These are phyloP conservation scores for Pleurozium schreberi DNA, from an alignment of 225 moss, liverwort and hornwort genomes.

Conservation along the genomic window DNA sequence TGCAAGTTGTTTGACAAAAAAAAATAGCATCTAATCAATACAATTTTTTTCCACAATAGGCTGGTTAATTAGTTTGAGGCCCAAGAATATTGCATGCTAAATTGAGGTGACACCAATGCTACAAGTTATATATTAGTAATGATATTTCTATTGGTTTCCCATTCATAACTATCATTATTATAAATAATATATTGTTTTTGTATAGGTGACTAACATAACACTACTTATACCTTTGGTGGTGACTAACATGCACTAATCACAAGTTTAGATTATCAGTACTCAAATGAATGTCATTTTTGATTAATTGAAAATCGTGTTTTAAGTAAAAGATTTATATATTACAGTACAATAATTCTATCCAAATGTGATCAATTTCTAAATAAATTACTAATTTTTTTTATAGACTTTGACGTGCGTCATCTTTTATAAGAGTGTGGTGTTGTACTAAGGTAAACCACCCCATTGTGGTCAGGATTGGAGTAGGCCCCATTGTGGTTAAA, in stretches of 20 bases:
- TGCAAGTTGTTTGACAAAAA: neutral
- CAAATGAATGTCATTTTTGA: neutral
- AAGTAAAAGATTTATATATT: neutral
- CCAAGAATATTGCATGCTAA: neutral
- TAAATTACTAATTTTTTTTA: neutral
- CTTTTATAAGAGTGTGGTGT: neutral
- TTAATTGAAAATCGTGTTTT: neutral
- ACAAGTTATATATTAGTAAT: no score
- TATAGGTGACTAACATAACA: fast-evolving
- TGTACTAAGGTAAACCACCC: no score
- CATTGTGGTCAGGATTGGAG: no score
- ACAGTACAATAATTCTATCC: neutral
- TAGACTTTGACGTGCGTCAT: neutral
- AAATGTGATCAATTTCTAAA: neutral
- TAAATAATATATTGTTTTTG: neutral
- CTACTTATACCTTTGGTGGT: neutral
- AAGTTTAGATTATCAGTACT: neutral
- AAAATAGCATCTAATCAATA: neutral
- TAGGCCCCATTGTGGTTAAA: no score
- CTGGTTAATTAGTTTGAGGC: no score
- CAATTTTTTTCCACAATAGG: fast-evolving
- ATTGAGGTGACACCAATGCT: neutral
- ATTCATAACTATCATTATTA: no score
- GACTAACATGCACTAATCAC: neutral
- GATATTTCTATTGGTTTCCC: fast-evolving